These are phyloP conservation scores for Aspergillus homomorphus DNA, from an alignment of 495 filamentous ascomycete species.

Conservation along the genomic window DNA sequence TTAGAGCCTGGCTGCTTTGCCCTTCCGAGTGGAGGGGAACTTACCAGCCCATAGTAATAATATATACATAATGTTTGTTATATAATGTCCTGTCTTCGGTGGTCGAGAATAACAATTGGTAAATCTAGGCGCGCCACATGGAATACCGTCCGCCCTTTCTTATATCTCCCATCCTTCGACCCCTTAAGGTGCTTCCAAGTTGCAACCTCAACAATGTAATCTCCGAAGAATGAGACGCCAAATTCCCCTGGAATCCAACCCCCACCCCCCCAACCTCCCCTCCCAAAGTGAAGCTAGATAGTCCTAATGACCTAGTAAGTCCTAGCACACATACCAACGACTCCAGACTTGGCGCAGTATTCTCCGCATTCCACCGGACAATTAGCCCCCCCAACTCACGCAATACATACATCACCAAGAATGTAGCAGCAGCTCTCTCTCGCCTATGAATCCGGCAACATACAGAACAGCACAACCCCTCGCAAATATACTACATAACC, in stretches of 20 bases:
- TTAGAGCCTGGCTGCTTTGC: not conserved
- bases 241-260: no score
- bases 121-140: not conserved
- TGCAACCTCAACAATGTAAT: not conserved
- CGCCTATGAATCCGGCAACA: not conserved
- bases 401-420: not conserved
- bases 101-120: not conserved
- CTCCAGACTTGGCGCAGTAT: no score
- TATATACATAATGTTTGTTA: slow-evolving; percentile 6
- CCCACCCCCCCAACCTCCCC: no score
- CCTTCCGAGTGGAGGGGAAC: not conserved
- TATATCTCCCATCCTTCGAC: not conserved
- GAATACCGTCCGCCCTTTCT: not conserved
- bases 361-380: slow-evolving; percentile 1
- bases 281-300: no score
- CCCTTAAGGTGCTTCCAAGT: not conserved
- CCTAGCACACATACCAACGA: not conserved
- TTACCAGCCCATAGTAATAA: not conserved
- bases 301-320: no score
- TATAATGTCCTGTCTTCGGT: not conserved
- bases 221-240: not conserved
- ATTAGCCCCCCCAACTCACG: no score
- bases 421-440: not conserved
- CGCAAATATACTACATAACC: no score
- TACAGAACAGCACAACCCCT: no score